Evolutionary conservation across 179 eudicot species (phyloP).

Genomic region (Pouteria campechiana): DNA sequence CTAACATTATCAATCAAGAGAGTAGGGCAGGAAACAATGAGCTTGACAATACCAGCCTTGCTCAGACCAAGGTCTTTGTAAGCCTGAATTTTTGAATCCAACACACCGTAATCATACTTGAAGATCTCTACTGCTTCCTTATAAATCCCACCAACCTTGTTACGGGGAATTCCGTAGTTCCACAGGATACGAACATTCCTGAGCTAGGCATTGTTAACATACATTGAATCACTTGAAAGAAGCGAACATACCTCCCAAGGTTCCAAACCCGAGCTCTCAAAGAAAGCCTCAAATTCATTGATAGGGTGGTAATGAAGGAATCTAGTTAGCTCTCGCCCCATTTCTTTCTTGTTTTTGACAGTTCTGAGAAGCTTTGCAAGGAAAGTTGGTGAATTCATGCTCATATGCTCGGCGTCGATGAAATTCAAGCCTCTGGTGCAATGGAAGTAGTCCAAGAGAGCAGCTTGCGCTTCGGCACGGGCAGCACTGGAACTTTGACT

Average conservation of each 20-base stretch:
- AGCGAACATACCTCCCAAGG: conserved; percentile 33
- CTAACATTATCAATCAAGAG: conserved; percentile 30
- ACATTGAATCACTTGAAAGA: conserved; percentile 47
- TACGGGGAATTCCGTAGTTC: conserved; percentile 48
- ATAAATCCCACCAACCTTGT: conserved; percentile 46
- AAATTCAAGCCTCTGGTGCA: conserved; percentile 51
- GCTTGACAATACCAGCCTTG: conserved; percentile 24
- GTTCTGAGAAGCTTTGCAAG: conserved; percentile 31
- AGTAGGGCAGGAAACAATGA: conserved; percentile 41
- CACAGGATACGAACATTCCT: conserved; percentile 49
- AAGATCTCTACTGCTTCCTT: conserved; percentile 54
- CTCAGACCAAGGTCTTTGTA: conserved; percentile 40
- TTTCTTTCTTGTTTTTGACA: conserved; percentile 23
- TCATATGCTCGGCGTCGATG: conserved; percentile 58
- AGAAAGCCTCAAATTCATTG: conserved; percentile 82
- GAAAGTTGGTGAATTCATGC: conserved; percentile 51
- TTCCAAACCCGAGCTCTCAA: conserved; percentile 78
- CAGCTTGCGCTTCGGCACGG: conserved; percentile 43
- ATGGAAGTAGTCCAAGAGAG: conserved; percentile 62
- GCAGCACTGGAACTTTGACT: conserved; percentile 1
- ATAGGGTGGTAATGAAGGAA: conserved; percentile 62
- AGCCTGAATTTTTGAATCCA: conserved; percentile 35
- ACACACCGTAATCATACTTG: conserved; percentile 30
- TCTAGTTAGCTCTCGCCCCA: conserved; percentile 25
- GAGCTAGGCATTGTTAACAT: conserved; percentile 50